These are phyloP conservation scores for Penstemon eatonii DNA, from an alignment of 257 asterid species.

Conservation along the genomic window DNA sequence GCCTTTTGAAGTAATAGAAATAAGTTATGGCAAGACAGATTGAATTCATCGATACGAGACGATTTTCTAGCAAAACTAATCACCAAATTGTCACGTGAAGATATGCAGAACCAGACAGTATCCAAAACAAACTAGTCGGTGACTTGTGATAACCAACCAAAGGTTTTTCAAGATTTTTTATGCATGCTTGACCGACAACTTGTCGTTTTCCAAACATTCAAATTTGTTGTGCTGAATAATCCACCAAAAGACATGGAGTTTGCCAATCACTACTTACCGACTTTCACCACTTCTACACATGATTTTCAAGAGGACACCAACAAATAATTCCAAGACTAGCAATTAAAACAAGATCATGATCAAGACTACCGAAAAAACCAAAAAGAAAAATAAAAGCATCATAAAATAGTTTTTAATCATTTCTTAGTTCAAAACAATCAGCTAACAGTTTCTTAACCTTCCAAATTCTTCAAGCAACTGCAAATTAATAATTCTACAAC, in stretches of 20 bases:
- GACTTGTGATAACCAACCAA: conserved; percentile 9
- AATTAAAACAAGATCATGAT: conserved; percentile 16
- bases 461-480: conserved; percentile 27
- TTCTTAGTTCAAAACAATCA: conserved; percentile 20
- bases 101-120: background rate
- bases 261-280: background rate
- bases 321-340: conserved; percentile 17
- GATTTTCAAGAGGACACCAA: conserved; percentile 4
- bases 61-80: no score
- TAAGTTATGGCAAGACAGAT: conserved; percentile 1
- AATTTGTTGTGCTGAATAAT: background rate
- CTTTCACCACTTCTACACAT: conserved; percentile 19
- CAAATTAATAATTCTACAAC: conserved; percentile 25
- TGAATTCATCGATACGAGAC: background rate
- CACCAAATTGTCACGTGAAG: no score
- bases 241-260: conserved; percentile 10
- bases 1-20: conserved; percentile 10
- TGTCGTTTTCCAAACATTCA: conserved; percentile 1
- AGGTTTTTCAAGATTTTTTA: background rate
- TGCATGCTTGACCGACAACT: conserved; percentile 12
- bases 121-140: conserved; percentile 15
- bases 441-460: background rate
- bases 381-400: background rate
- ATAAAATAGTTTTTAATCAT: conserved; percentile 20
- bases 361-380: background rate